Evolutionary conservation across 2,329 filamentous ascomycete species (phyloP).

Genomic region (Aspergillus candidus): DNA sequence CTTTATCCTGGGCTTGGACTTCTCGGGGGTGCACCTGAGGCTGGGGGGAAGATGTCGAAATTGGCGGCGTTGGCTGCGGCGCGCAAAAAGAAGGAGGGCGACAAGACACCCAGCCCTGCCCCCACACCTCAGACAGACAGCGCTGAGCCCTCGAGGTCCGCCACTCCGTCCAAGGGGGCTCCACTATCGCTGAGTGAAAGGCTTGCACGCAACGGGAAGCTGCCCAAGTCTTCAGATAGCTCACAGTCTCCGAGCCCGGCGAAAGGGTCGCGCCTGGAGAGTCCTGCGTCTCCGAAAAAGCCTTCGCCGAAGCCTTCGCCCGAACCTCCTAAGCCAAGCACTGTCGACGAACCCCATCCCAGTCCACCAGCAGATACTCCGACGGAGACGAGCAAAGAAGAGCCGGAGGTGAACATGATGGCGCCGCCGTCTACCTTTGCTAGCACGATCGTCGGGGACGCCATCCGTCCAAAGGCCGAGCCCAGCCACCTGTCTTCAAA

Average conservation of each 20-base stretch:
- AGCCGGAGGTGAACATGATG: conserved; percentile 27
- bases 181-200: conserved; percentile 36
- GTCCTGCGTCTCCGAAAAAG: conserved; percentile 15
- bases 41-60: conserved; percentile 72
- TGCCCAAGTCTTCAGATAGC: conserved; percentile 21
- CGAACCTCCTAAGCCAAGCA: conserved; percentile 11
- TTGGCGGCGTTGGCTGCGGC: conserved; percentile 83
- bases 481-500: conserved; percentile 29
- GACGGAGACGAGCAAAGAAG: conserved; percentile 9
- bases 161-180: conserved; percentile 17
- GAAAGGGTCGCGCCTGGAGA: conserved; percentile 12
- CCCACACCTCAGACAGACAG: conserved; percentile 1
- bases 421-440: conserved; percentile 49
- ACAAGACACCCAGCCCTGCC: conserved; percentile 40
- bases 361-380: conserved; percentile 5
- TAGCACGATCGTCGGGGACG: conserved; percentile 35
- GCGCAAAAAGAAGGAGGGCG: conserved; percentile 73
- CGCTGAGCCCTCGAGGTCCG: conserved; percentile 8
- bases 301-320: conserved; percentile 14
- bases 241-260: conserved; percentile 16
- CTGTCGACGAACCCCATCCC: conserved; percentile 1
- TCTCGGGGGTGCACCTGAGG: conserved; percentile 65
- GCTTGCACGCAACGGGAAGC: conserved; percentile 27
- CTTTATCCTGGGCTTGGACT: conserved; percentile 59
- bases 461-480: conserved; percentile 21